Evolutionary conservation across 768 basidiomycete species (phyloP).

Genomic region (Pulveroboletus ravenelii): DNA sequence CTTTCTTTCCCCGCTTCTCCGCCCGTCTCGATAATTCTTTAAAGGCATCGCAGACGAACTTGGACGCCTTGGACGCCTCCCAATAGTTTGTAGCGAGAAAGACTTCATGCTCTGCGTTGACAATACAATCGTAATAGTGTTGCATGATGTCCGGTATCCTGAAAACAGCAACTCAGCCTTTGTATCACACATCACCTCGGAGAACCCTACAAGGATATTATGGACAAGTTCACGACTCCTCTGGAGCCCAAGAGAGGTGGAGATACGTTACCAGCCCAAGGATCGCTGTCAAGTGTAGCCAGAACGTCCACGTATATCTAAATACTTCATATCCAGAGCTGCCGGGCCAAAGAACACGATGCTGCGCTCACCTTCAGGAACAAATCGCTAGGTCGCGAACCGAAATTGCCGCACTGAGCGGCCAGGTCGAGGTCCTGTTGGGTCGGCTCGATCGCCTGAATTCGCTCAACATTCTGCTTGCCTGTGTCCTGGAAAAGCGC

Average conservation of each 20-base stretch:
- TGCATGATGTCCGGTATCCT: constrained; percentile 71
- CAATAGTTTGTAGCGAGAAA: constrained; percentile 66
- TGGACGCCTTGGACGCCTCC: constrained; percentile 49
- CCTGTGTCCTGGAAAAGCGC: constrained; percentile 16
- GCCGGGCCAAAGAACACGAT: not conserved
- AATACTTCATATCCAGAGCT: not conserved
- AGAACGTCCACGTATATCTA: constrained; percentile 64
- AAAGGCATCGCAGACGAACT: constrained; percentile 47
- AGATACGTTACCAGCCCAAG: constrained; percentile 52
- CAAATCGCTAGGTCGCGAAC: constrained; percentile 49
- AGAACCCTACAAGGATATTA: constrained; percentile 48
- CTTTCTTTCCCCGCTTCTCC: constrained; percentile 40
- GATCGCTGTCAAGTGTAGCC: constrained; percentile 50
- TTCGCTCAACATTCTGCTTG: constrained; percentile 15
- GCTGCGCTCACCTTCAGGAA: constrained; percentile 49
- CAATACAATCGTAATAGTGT: constrained; percentile 61
- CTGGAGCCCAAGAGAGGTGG: constrained; percentile 60
- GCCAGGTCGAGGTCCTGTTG: constrained; percentile 43
- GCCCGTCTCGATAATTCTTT: constrained; percentile 47
- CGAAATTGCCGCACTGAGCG: constrained; percentile 48
- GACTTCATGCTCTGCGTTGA: constrained; percentile 58
- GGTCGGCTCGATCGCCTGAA: constrained; percentile 26
- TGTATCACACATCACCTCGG: not conserved
- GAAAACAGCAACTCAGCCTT: constrained; percentile 6
- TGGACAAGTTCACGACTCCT: constrained; percentile 57